Base-by-base conservation (phyloP, 208 protist genomes). In the Tritrichomonas musculus region DNA sequence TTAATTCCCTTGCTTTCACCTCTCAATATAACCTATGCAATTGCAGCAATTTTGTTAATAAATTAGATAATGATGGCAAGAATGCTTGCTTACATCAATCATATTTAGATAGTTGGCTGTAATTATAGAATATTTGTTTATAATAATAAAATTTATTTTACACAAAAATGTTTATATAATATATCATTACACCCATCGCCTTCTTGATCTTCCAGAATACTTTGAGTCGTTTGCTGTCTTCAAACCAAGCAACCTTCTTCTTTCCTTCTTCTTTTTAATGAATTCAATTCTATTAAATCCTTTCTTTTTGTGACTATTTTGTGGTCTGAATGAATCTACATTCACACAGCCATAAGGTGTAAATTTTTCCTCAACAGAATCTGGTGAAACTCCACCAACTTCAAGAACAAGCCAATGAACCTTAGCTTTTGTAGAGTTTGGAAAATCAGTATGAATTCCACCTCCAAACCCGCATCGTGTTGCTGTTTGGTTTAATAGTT, bases 191-290 rank as follows among this genome's bases (percentile, higher is more conserved):
- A 88, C 39, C 77, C 77, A 88, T 57, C 77, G 22, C 30, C 77
- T 88, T 88, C 77, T 88, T 11, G 77, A 88, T 9, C 77, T 44
- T n/a, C 77, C 77, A 27, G 77, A 57, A 57, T 88, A 88, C n/a
- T 88, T 88, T 20, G 77, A 88, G 30, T 88, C 77, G 36, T 88
- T 88, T 20, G 77, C 77, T 20, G 57, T 47, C 27, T 88, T 88
- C 77, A 57, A 57, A 41, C 77, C 77, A 20, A 88, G 77, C 41
- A 88, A 20, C 39, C 77, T 88, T 57, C 57, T 41, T 57, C 77
- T 88, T 17, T 88, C 77, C 27, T 88, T 88, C 47, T 88, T 88
- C 77, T 88, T 88, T 30, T 44, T 57, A 39, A 88, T 88, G 47
- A 41, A 88, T 57, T 88, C 77, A 33, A 47, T 57, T 49, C 39